Percentiles rank a stretch among this genome's conserved stretches.
Evolutionary conservation across 192 early-diverging fungal genomes (phyloP).

Genomic region (Entomortierella parvispora): DNA sequence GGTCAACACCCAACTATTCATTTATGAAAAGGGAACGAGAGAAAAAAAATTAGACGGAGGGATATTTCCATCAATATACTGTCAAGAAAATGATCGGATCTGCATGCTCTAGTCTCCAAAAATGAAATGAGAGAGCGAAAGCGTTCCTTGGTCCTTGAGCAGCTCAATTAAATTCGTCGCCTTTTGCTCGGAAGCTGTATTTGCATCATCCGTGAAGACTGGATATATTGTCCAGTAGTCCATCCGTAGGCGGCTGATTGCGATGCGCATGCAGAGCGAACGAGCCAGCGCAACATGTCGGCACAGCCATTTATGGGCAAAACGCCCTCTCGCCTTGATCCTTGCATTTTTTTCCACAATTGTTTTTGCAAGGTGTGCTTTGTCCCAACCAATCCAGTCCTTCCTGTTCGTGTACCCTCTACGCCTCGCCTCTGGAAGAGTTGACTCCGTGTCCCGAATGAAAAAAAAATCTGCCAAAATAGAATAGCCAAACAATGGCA

Average conservation of each 20-base stretch:
- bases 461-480: not conserved
- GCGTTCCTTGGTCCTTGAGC: not conserved
- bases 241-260: too few relatives aligned
- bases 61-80: not conserved
- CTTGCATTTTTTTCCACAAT: too few relatives aligned
- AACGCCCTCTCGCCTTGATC: too few relatives aligned
- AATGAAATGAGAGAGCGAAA: not conserved
- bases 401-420: not conserved
- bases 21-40: not conserved
- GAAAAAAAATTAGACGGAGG: not conserved
- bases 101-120: not conserved
- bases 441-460: too few relatives aligned
- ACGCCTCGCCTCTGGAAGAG: not conserved
- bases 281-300: not conserved
- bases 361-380: too few relatives aligned
- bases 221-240: too few relatives aligned
- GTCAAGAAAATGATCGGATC: not conserved
- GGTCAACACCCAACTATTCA: slow-evolving; percentile 46
- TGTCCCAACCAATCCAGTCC: too few relatives aligned
- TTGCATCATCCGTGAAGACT: too few relatives aligned
- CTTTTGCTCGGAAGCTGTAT: too few relatives aligned
- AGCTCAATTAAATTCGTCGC: too few relatives aligned
- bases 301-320: slow-evolving; percentile 1
- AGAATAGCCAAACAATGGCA: not conserved
- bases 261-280: too few relatives aligned